Percentiles rank a stretch among this genome's conserved stretches.
Evolutionary conservation across 169 alveolate species (phyloP).

Genomic region (Cryptosporidium ubiquitum): DNA sequence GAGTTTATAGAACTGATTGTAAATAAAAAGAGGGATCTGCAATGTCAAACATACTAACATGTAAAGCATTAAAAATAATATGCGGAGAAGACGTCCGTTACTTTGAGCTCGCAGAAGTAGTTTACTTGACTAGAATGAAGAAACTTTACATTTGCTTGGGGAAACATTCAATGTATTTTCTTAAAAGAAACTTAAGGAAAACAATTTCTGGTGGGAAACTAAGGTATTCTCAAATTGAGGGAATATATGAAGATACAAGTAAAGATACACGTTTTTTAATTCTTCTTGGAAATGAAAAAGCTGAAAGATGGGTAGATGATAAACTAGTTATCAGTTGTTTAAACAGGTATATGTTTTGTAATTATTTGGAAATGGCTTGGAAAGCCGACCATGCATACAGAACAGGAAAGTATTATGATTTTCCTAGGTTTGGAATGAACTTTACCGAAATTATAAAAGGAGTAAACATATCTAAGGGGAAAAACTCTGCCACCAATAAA

Average conservation of each 20-base stretch:
- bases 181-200: constrained; percentile 46
- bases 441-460: neutral
- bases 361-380: constrained; percentile 68
- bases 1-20: neutral
- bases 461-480: neutral
- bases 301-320: constrained; percentile 41
- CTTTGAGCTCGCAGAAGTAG: constrained; percentile 58
- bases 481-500: neutral
- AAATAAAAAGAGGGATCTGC: neutral
- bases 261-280: constrained; percentile 48
- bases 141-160: constrained; percentile 63
- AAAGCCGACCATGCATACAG: constrained; percentile 44
- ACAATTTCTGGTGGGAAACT: constrained; percentile 39
- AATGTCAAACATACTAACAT: constrained; percentile 50
- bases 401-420: constrained; percentile 57
- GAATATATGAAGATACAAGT: constrained; percentile 57
- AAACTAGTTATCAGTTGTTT: constrained; percentile 40
- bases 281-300: constrained; percentile 25
- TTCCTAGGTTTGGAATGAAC: constrained; percentile 59
- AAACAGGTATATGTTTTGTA: constrained; percentile 22
- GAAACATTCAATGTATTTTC: constrained; percentile 20
- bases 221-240: constrained; percentile 35
- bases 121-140: constrained; percentile 47
- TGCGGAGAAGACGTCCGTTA: constrained; percentile 68
- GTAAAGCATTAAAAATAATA: constrained; percentile 50